Percentiles rank a stretch among this genome's conserved stretches.
phyloP scores from a whole-genome alignment of 2,329 filamentous ascomycete species.

The Aspergillus phoenicis region DNA sequence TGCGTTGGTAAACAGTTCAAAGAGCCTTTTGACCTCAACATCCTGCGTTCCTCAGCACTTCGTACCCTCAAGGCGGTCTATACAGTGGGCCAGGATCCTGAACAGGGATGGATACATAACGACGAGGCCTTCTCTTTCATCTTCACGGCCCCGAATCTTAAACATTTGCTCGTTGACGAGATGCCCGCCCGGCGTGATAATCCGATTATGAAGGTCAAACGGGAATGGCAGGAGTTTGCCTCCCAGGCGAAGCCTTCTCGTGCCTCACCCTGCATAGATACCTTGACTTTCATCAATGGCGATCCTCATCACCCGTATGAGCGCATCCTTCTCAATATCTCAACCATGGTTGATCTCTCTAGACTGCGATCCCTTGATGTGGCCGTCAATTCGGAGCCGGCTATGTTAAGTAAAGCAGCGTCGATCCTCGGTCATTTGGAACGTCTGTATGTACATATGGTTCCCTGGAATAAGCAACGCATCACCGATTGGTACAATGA shows the following conservation, averaged over 20 bases:
- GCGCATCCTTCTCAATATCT: neutral
- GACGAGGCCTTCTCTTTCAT: neutral
- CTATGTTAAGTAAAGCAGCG: neutral
- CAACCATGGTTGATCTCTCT: neutral
- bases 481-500: neutral
- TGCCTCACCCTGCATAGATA: neutral
- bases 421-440: neutral
- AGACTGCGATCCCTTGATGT: neutral
- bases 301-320: neutral
- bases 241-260: neutral
- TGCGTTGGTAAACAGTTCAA: neutral
- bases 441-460: neutral
- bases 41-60: neutral
- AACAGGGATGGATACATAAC: neutral
- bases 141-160: neutral
- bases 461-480: neutral
- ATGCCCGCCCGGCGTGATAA: rapidly evolving
- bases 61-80: neutral
- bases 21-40: neutral
- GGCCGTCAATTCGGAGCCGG: neutral
- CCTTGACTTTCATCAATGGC: neutral
- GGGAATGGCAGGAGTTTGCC: neutral
- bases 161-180: neutral
- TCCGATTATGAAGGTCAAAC: neutral
- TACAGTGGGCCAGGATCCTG: neutral